A percentile compares a stretch with the other conserved stretches of the same genome.
phyloP scores from a whole-genome alignment of 768 basidiomycete species.

The Kwoniella shandongensis region DNA sequence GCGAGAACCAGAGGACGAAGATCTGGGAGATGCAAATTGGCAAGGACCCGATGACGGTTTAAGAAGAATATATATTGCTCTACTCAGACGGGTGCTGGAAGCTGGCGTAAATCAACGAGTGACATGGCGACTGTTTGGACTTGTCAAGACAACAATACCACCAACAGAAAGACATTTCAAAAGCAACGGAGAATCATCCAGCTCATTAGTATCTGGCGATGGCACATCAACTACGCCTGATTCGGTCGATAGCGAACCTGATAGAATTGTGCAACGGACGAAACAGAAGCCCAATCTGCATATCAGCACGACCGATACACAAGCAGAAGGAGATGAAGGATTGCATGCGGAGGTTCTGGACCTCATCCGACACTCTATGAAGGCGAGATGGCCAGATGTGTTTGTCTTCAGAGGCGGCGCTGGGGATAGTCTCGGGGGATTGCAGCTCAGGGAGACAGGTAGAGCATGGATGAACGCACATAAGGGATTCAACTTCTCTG shows the following conservation, averaged over 20 bases:
- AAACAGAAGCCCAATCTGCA: slow-evolving; percentile 4
- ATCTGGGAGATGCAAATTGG: slow-evolving; percentile 23
- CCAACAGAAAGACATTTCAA: too few relatives aligned
- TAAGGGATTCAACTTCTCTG: slow-evolving; percentile 50
- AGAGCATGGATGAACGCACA: slow-evolving; percentile 38
- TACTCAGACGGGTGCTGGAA: slow-evolving; percentile 41
- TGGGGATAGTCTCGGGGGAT: slow-evolving; percentile 29
- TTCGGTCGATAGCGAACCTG: neutral
- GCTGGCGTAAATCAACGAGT: slow-evolving; percentile 40
- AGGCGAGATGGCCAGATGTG: slow-evolving; percentile 41
- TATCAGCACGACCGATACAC: slow-evolving; percentile 4
- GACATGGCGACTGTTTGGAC: slow-evolving; percentile 41
- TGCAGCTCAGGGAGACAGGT: slow-evolving; percentile 38
- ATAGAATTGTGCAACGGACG: neutral
- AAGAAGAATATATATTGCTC: slow-evolving; percentile 29
- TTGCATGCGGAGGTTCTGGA: slow-evolving; percentile 46
- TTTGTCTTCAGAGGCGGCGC: slow-evolving; percentile 37
- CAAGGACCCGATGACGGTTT: slow-evolving; percentile 20
- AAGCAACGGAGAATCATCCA: neutral
- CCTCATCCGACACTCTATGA: slow-evolving; percentile 46
- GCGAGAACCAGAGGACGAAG: slow-evolving; percentile 4
- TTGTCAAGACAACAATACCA: slow-evolving; percentile 17
- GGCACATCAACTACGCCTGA: neutral
- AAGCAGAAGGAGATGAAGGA: slow-evolving; percentile 18
- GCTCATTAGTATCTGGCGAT: neutral